Percentiles rank a stretch among this genome's conserved stretches.
These are phyloP conservation scores for Oidiodendron maius DNA, from an alignment of 495 filamentous ascomycete genomes.

Conservation along the genomic window DNA sequence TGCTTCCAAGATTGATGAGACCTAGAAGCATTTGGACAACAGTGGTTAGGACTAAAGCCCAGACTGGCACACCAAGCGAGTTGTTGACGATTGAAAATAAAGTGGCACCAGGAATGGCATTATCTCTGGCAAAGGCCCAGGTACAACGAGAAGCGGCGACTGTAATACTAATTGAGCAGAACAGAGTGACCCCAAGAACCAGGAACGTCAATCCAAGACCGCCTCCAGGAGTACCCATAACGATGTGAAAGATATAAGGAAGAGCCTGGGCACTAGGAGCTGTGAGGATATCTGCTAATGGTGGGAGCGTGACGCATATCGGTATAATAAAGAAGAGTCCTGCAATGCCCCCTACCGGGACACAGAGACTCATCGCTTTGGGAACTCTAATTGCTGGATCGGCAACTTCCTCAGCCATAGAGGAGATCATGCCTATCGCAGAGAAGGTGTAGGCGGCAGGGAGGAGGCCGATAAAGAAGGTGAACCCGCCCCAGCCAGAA, in stretches of 20 bases:
- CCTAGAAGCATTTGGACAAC: conserved; percentile 35
- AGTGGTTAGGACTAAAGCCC: conserved; percentile 35
- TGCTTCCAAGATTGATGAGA: conserved; percentile 46
- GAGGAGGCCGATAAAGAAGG: conserved; percentile 47
- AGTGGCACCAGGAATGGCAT: conserved; percentile 30
- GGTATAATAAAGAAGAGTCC: conserved; percentile 44
- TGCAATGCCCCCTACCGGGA: conserved; percentile 35
- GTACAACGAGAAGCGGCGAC: conserved; percentile 46
- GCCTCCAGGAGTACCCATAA: conserved; percentile 38
- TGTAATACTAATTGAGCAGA: conserved; percentile 39
- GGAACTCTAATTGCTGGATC: conserved; percentile 40
- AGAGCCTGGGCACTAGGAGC: conserved; percentile 37
- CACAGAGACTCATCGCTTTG: conserved; percentile 35
- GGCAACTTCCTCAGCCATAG: conserved; percentile 45
- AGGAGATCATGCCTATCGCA: conserved; percentile 45
- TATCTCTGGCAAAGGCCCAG: conserved; percentile 44
- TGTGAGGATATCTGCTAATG: conserved; percentile 33
- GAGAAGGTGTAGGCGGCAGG: conserved; percentile 47
- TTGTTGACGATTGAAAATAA: conserved; percentile 27
- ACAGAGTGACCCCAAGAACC: conserved; percentile 27
- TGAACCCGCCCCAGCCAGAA: conserved; percentile 33
- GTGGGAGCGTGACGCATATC: conserved; percentile 40
- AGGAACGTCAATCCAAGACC: conserved; percentile 36
- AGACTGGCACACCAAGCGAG: conserved; percentile 39
- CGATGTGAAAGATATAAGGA: conserved; percentile 40